Evolutionary conservation across 768 basidiomycete species (phyloP), one percentile per base, ranked within the genome.

Genomic region (Tylopilus plumbeoviolaceoides): DNA sequence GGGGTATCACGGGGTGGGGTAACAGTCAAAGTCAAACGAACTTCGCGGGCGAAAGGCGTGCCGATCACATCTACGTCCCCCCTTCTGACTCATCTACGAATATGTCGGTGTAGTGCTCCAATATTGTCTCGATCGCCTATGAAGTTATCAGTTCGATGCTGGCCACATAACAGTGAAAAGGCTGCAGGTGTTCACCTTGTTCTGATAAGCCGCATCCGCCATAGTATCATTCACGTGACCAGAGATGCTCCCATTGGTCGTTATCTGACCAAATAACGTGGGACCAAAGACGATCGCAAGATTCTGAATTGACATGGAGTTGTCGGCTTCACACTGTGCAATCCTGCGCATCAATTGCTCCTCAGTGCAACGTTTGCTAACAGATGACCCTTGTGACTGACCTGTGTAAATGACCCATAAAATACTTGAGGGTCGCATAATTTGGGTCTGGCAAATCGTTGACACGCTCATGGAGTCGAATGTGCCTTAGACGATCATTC

Each of bases 381-480:
- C 28, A 27, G 41, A 49, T 21, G 55, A 25, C 35, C 43, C 12
- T 23, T 20, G 27, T 21, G 20, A 51, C 82, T 51, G 59, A 95
- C 95, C 80, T 84, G 72, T 98, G 80, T 56, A 99, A 75, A 72
- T 99, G 97, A 12, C 91, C 93, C 77, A 99, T 78, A 70, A 98
- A 89, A 69, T 81, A 97, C 67, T 98, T 98, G 47, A 98, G 77
- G 1, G 95, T 95, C 2, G 97, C 91, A 64, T 99, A 99, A 70
- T 98, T 98, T n/a, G 97, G 82, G 72, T 99, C 97, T 12, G 97
- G 95, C 48, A 99, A 78, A 59, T 98, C 95, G 63, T 99, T 99
- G 43, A 99, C 94, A 43, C 94, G 85, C 66, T 98, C 97, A 64
- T 99, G 97, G 48, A 98, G 73, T 46, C 95, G 84, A 58, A 99